Evolutionary conservation across 805 yeast species (phyloP).

Genomic region (Saccharomycopsis sp.): DNA sequence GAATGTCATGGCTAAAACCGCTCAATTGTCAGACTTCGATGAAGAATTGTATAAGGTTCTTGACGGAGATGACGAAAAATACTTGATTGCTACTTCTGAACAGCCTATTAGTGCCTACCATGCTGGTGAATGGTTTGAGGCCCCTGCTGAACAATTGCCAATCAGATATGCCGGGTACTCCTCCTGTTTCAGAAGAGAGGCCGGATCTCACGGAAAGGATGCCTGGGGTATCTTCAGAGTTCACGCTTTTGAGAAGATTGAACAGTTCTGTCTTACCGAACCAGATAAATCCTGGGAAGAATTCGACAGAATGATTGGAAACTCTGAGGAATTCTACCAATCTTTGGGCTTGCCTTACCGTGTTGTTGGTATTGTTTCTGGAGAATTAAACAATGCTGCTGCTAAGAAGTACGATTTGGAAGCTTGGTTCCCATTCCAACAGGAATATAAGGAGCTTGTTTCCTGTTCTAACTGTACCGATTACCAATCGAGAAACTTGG

Average conservation of each 20-base stretch:
- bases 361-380: slow-evolving; percentile 96
- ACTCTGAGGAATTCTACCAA: slow-evolving; percentile 89
- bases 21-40: slow-evolving; percentile 95
- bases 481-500: slow-evolving; percentile 97
- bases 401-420: slow-evolving; percentile 98
- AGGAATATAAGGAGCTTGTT: slow-evolving; percentile 96
- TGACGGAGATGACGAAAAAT: slow-evolving; percentile 97
- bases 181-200: slow-evolving; percentile 98
- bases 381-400: slow-evolving; percentile 97
- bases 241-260: slow-evolving; percentile 96
- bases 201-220: slow-evolving; percentile 98
- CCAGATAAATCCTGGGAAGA: slow-evolving; percentile 98
- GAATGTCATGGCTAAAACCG: slow-evolving; percentile 98
- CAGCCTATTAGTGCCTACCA: slow-evolving; percentile 99
- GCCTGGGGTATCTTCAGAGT: slow-evolving; percentile 99
- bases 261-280: slow-evolving; percentile 92
- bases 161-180: slow-evolving; percentile 96
- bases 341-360: slow-evolving; percentile 91
- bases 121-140: slow-evolving; percentile 96
- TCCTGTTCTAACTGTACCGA: slow-evolving; percentile 99
- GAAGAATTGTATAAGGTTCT: slow-evolving; percentile 96
- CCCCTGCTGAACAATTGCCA: slow-evolving; percentile 94
- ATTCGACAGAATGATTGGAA: slow-evolving; percentile 90
- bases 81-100: slow-evolving; percentile 96
- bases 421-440: slow-evolving; percentile 99